Evolutionary conservation across 2,329 filamentous ascomycete species (phyloP), one percentile per base, ranked within the genome.

Genomic region (Bipolaris sorokiniana): DNA sequence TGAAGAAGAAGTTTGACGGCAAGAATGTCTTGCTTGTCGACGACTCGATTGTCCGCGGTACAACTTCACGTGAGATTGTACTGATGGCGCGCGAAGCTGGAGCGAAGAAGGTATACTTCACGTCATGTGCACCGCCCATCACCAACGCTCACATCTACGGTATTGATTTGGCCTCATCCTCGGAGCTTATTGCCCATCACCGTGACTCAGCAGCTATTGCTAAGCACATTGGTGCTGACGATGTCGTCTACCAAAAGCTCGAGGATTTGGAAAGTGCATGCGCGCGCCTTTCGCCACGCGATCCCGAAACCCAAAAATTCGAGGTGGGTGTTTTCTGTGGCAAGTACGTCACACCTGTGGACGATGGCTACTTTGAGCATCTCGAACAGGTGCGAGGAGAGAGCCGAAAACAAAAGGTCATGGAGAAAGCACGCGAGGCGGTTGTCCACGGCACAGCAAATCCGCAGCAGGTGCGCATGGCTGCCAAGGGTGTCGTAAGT

Each of bases 301-400:
- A 84, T 59, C 79, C 80, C 33, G 74, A 85, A 67, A 81, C 81
- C 7, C 80, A 84, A 62, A 81, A 88, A 53, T 97, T 97, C 65
- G 94, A 98, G 73, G 88, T 96, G 2, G 93, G 94, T 51, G 93
- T 97, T 7, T 97, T 98, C 80, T 92, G 88, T 71, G 94, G 94
- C 44, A 86, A 88, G 62, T 97, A 97, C 76, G 83, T 91, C 59
- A 97, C 94, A 0, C 86, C 87, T 0, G 90, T 97, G 1, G 85
- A 89, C 1, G 84, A 88, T 6, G 88, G 85, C 36, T 97, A 97
- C 78, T 95, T 97, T 66, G 86, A 91, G 64, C 90, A 92, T 68
- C 82, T 96, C 5, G 88, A 91, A 76, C 80, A 83, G 56, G 78
- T 92, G 16, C 83, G 91, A 51, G 90, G 89, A 45, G 88, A 91